These are phyloP conservation scores for Talaromyces piceae DNA, from an alignment of 2,329 filamentous ascomycete genomes.

Conservation along the genomic window DNA sequence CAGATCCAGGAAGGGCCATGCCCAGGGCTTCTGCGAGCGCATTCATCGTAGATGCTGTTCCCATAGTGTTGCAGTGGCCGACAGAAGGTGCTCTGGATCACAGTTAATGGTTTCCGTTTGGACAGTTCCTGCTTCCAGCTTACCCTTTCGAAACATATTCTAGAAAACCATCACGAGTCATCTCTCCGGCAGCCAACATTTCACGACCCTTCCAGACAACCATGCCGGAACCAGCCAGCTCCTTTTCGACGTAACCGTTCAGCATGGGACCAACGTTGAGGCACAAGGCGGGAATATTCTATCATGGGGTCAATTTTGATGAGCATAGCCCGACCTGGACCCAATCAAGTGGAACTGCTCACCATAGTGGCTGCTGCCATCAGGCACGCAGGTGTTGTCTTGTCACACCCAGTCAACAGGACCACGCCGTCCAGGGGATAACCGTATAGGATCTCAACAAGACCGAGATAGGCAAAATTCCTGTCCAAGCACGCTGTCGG, in stretches of 20 bases:
- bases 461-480: conserved; percentile 42
- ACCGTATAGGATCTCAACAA: conserved; percentile 43
- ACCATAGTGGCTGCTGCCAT: conserved; percentile 48
- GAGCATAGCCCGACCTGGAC: neutral
- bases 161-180: conserved; percentile 38
- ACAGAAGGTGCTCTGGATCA: conserved; percentile 36
- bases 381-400: conserved; percentile 45
- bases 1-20: conserved; percentile 46
- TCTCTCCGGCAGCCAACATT: conserved; percentile 41
- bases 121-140: conserved; percentile 9
- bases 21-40: conserved; percentile 46
- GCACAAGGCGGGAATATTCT: conserved; percentile 46
- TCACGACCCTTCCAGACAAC: conserved; percentile 46
- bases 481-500: conserved; percentile 45
- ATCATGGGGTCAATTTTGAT: neutral
- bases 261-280: conserved; percentile 49
- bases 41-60: conserved; percentile 49
- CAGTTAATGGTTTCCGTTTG: conserved; percentile 2
- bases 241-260: conserved; percentile 39
- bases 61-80: conserved; percentile 49
- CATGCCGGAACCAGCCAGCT: conserved; percentile 39
- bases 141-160: conserved; percentile 40
- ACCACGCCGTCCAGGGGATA: conserved; percentile 47
- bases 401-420: conserved; percentile 46
- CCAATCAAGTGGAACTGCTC: conserved; percentile 4